Evolutionary conservation across 2,329 filamentous ascomycete genomes (phyloP).

Genomic region (Pseudogymnoascus verrucosus): DNA sequence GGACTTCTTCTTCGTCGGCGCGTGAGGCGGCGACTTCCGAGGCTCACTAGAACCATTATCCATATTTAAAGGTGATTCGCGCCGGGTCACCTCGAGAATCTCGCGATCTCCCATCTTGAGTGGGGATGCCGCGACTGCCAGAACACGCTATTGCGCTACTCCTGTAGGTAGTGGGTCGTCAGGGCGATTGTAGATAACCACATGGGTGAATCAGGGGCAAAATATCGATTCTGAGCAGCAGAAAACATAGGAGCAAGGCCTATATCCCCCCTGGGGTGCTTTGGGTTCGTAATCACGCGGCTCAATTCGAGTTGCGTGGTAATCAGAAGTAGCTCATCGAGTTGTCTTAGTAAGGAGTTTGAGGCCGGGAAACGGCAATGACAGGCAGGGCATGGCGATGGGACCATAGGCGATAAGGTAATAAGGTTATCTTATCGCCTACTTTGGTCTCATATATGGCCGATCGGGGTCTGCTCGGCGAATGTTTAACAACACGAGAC

Average conservation of each 20-base stretch:
- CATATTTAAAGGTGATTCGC: constrained; percentile 3
- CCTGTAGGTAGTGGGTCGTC: background rate
- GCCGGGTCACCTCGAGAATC: constrained; percentile 1
- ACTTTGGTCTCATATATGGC: background rate
- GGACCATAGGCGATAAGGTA: background rate
- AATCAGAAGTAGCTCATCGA: background rate
- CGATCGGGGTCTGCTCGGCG: background rate
- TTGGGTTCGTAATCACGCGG: background rate
- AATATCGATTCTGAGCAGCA: background rate
- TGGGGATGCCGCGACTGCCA: background rate
- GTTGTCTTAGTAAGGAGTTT: constrained; percentile 5
- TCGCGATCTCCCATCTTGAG: constrained; percentile 2
- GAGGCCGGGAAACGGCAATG: background rate
- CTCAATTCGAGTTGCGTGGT: constrained; percentile 4
- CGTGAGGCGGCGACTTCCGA: background rate
- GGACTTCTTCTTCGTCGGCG: constrained; percentile 20
- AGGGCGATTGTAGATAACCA: background rate
- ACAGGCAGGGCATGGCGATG: background rate
- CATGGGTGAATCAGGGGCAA: background rate
- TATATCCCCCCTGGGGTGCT: background rate
- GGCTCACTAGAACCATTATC: background rate
- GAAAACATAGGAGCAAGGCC: background rate
- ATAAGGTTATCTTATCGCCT: background rate
- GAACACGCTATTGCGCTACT: constrained; percentile 4
- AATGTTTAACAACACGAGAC: background rate